Evolutionary conservation across 2,329 filamentous ascomycete species (phyloP), one percentile per base, ranked within the genome.

Genomic region (Aureobasidium sp.): DNA sequence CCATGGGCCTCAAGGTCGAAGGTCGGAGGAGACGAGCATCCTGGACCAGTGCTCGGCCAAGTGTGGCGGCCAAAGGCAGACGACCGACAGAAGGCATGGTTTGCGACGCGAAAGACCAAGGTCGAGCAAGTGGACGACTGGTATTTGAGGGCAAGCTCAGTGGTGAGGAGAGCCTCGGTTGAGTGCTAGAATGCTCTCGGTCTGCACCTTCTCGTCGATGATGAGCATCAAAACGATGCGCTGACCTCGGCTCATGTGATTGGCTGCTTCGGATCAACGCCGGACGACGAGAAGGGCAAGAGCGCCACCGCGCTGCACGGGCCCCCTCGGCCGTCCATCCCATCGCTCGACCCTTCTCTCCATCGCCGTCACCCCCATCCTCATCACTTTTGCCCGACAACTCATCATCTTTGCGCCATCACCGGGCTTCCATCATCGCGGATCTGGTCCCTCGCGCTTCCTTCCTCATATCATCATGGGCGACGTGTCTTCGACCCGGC

Each of bases 401-500:
- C n/a, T 34, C 30, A n/a, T n/a, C n/a, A n/a, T n/a, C n/a, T n/a
- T n/a, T 35, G 30, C 22, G 27, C 41, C 27, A 25, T 48, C 30
- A 37, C 32, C 22, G 12, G 44, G 32, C 44, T 25, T 19, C 14
- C 34, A n/a, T 49, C 34, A 19, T 49, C n/a, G 29, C 45, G 45
- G 45, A 49, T 49, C 45, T 49, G 45, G 45, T 39, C n/a, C 27
- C 6, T 17, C 25, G 45, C 25, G 7, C 14, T 39, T 51, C 8
- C 25, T 17, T 2, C 14, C 19, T 27, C n/a, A 52, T 41, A 8
- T 41, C 51, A 79, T 72, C 70, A 90, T 89, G 81, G 85, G 83
- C 66, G 89, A 95, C 76, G 91, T 96, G 62, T 95, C 90, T 59
- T 86, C 87, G 62, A 97, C 91, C 68, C 84, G 93, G 76, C 87